Base-by-base conservation (phyloP, 2,329 filamentous ascomycete species). In the Anisogramma anomala region DNA sequence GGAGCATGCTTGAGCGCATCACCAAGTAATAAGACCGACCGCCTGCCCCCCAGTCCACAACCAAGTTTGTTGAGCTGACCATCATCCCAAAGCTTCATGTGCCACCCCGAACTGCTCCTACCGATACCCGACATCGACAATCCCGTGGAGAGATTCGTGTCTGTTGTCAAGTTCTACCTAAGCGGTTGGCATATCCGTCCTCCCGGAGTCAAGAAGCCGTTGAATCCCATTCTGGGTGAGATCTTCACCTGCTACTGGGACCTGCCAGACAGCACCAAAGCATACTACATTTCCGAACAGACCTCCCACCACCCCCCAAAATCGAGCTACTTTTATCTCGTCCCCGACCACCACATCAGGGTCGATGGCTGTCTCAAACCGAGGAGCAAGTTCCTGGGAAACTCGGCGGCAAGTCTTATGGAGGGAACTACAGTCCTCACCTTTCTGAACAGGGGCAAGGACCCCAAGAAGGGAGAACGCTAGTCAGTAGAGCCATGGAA, bases 181-280 rank as follows among this genome's bases (percentile, higher is more conserved):
- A 94, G 87, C 61, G 91, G 91, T 55, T 98, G 91, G 91, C 91
- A 98, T 61, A 95, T 98, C 59, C 91, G 89, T 63, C 91, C 91
- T 56, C 84, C 87, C 53, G 91, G 91, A 48, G 91, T 98, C 53
- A 98, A 98, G 71, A 98, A 98, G 59, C 91, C 91, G 32, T 68
- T 98, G 48, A 98, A 98, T 60, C 91, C 91, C 1, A 89, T 98
- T 47, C 76, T 98, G 15, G 91, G 91, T 57, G 91, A 98, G 64
- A 82, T 83, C 33, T 96, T 88, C 58, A 89, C 86, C 39, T 88
- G 89, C 61, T 95, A 91, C 62, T 98, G 91, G 91, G 84, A 95
- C 52, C 81, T 94, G 48, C 74, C 81, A 11, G 83, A 93, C 61
- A 70, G 79, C 14, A 94, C 85, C 23, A 79, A 77, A 51, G 89